These are phyloP conservation scores for Protomyces pachydermus DNA, from an alignment of 1,139 yeast species.

Conservation along the genomic window DNA sequence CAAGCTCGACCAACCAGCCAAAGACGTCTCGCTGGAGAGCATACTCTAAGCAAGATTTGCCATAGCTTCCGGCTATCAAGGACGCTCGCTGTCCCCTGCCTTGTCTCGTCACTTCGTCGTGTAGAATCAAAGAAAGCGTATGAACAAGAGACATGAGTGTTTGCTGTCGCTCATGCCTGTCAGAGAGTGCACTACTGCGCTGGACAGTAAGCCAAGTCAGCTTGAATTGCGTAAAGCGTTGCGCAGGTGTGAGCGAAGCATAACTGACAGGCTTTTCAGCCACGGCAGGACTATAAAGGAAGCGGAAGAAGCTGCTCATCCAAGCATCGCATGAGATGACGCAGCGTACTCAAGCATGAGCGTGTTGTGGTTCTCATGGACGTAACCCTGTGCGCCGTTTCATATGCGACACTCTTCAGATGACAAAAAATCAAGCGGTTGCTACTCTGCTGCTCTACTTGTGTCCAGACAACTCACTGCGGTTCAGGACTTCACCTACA, in stretches of 20 bases:
- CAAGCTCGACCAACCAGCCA: conserved; percentile 1
- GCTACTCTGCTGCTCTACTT: background rate
- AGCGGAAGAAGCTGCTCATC: background rate
- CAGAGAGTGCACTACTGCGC: background rate
- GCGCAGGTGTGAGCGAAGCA: background rate
- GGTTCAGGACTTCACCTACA: conserved; percentile 56
- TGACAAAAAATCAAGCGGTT: too few species aligned
- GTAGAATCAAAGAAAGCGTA: background rate
- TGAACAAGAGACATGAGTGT: background rate
- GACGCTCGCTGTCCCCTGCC: background rate
- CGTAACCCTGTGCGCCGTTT: too few species aligned
- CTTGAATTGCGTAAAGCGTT: background rate
- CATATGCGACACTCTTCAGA: too few species aligned
- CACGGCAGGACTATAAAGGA: background rate
- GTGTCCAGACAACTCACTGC: background rate
- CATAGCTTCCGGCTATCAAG: background rate
- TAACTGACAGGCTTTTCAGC: background rate
- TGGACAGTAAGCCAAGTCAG: conserved; percentile 6
- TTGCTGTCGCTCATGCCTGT: background rate
- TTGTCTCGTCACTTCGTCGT: conserved; percentile 1
- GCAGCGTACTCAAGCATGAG: too few species aligned
- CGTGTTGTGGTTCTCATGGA: too few species aligned
- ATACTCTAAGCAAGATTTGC: conserved; percentile 3
- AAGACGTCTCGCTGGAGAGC: conserved; percentile 7
- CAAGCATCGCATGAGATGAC: background rate